phyloP scores from a whole-genome alignment of 1,284 basidiomycete genomes.

The Ceratobasidium papillatum region DNA sequence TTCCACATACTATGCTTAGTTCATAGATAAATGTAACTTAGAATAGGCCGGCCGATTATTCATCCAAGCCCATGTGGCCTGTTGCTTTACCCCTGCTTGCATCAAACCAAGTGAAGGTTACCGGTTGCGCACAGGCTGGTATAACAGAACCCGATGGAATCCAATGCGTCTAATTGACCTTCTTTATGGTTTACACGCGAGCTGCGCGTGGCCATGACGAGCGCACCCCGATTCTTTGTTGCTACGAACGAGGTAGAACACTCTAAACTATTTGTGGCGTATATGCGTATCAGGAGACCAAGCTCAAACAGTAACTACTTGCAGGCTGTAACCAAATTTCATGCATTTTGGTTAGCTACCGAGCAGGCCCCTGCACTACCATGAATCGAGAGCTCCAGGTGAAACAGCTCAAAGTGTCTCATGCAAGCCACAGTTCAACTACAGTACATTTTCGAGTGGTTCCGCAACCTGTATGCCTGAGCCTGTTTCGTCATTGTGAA shows the following conservation, averaged over 20 bases:
- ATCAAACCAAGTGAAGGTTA: neutral
- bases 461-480: neutral
- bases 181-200: slow-evolving; percentile 4
- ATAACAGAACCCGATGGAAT: neutral
- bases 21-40: neutral
- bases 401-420: neutral
- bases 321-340: neutral
- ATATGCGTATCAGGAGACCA: neutral
- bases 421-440: neutral
- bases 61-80: neutral
- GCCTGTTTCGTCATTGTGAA: neutral
- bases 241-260: neutral
- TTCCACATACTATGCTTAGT: neutral
- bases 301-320: neutral
- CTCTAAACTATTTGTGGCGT: neutral
- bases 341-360: neutral
- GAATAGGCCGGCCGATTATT: neutral
- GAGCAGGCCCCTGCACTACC: neutral
- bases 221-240: neutral
- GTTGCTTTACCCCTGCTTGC: neutral
- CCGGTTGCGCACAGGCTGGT: neutral
- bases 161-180: neutral
- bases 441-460: neutral
- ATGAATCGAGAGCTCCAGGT: neutral
- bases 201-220: slow-evolving; percentile 14